phyloP scores from a whole-genome alignment of 371 early-diverging fungal genomes.

The Batkoa obscura region DNA sequence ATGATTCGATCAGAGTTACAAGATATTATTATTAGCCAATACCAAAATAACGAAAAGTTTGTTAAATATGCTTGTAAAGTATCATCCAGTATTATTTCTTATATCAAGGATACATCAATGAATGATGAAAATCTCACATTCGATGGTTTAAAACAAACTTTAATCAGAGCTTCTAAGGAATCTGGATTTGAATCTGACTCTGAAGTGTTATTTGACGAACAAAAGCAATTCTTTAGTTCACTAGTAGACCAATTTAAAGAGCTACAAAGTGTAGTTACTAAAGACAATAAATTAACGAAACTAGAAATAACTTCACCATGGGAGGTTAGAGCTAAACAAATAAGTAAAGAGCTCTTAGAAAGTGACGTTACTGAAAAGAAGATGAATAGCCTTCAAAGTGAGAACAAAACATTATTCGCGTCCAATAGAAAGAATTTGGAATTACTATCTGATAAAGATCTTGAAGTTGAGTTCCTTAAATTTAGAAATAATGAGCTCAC shows the following conservation, averaged over 20 bases:
- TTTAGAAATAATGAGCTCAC: conserved; percentile 43
- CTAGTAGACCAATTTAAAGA: too few species aligned
- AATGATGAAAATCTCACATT: background rate
- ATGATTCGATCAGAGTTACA: background rate
- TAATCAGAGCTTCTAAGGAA: background rate
- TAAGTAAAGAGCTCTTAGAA: conserved; percentile 53
- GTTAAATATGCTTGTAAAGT: background rate
- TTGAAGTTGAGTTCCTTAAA: conserved; percentile 60
- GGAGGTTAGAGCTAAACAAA: conserved; percentile 50
- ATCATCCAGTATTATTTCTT: background rate
- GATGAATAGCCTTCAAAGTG: conserved; percentile 48
- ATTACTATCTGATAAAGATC: conserved; percentile 45
- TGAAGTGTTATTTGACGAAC: conserved; percentile 2
- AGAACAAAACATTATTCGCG: conserved; percentile 50
- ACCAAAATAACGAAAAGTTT: background rate
- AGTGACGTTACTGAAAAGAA: conserved; percentile 61
- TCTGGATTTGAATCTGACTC: background rate
- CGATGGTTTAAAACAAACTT: background rate
- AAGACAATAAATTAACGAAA: conserved; percentile 8
- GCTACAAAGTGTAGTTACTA: background rate
- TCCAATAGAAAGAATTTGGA: conserved; percentile 61
- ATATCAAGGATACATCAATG: background rate
- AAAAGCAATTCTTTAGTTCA: too few species aligned
- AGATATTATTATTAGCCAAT: background rate
- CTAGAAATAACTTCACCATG: conserved; percentile 40